These are phyloP conservation scores for Phytophthora meadii DNA, from an alignment of 352 stramenopile genomes.

Conservation along the genomic window DNA sequence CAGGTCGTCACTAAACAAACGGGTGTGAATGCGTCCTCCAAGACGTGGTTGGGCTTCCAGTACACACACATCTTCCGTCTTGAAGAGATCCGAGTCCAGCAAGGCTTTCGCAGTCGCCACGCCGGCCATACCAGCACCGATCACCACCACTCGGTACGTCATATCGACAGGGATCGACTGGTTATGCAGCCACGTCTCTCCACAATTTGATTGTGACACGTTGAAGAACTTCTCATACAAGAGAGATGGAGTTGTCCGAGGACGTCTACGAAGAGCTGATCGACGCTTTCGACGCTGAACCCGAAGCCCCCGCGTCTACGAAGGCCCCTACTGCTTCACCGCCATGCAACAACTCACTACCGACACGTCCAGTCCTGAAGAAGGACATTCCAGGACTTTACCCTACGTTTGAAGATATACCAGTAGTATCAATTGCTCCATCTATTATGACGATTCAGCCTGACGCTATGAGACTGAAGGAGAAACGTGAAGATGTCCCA, in stretches of 20 bases:
- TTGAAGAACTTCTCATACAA: slow-evolving; percentile 16
- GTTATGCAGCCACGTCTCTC: slow-evolving; percentile 14
- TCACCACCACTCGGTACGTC: slow-evolving; percentile 47
- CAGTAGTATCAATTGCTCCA: background rate
- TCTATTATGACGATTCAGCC: slow-evolving; percentile 4
- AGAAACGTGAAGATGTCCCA: background rate
- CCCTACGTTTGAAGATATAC: slow-evolving; percentile 36
- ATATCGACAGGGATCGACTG: slow-evolving; percentile 29
- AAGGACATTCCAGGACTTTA: slow-evolving; percentile 26
- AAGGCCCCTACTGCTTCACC: slow-evolving; percentile 2
- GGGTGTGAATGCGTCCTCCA: slow-evolving; percentile 56
- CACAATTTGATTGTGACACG: slow-evolving; percentile 21
- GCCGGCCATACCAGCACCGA: slow-evolving; percentile 56
- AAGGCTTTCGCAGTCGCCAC: slow-evolving; percentile 49
- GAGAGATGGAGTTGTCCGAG: slow-evolving; percentile 32
- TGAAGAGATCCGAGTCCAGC: slow-evolving; percentile 33
- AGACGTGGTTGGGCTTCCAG: slow-evolving; percentile 56
- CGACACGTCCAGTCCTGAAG: slow-evolving; percentile 4
- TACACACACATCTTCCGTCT: slow-evolving; percentile 42
- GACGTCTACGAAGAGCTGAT: slow-evolving; percentile 64
- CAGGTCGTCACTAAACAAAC: slow-evolving; percentile 44
- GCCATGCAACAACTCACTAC: slow-evolving; percentile 2
- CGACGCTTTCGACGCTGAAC: slow-evolving; percentile 67
- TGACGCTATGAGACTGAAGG: background rate
- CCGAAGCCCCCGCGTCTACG: slow-evolving; percentile 5